Evolutionary conservation across 148 eudicot species (phyloP), one percentile per base, ranked within the genome.

Genomic region (Amaranthus hypochondriacus): DNA sequence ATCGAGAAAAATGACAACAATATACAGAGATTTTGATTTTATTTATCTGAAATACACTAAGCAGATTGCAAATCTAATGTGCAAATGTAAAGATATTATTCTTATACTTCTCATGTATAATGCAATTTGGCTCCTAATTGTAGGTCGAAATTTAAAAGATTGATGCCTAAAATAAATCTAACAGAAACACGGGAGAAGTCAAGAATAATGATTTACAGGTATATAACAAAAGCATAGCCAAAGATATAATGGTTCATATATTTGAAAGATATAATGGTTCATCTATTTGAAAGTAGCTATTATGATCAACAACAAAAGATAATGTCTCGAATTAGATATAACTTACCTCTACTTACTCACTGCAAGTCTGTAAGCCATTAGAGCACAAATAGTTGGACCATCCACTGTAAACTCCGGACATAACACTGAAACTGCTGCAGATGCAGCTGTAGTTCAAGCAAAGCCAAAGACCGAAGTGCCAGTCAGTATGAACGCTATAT

Each of bases 351-450:
- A 91, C 97, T 75, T 93, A 95, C 53, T 89, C 73, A 8, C 97
- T 96, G 78, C 89, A 93, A 28, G 39, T 28, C 39, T 28, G 39
- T 28, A 2, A 85, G 98, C 98, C 78, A 92, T 91, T 80, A 91
- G 97, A 79, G 88, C 91, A 68, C 88, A 89, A 78, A 91, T 91
- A 77, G 91, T 85, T 6, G 95, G 98, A 77, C 97, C 97, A 56
- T 95, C 96, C 56, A 89, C 87, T 76, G 88, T 97, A 76, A 89
- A 91, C 81, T 93, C 84, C 88, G 91, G 76, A 68, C 90, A 89
- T 81, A 87, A 89, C 47, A 96, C 98, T n/a, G 98, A 93, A 70
- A 94, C 98, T 62, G 97, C 98, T 88, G 91, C 97, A 76, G 98
- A 91, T 74, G 95, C 97, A 79, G 91, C 92, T 28, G 97, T 86